Conservation (phyloP, 2,329 filamentous ascomycete genomes). For the Cercospora sesami region DNA sequence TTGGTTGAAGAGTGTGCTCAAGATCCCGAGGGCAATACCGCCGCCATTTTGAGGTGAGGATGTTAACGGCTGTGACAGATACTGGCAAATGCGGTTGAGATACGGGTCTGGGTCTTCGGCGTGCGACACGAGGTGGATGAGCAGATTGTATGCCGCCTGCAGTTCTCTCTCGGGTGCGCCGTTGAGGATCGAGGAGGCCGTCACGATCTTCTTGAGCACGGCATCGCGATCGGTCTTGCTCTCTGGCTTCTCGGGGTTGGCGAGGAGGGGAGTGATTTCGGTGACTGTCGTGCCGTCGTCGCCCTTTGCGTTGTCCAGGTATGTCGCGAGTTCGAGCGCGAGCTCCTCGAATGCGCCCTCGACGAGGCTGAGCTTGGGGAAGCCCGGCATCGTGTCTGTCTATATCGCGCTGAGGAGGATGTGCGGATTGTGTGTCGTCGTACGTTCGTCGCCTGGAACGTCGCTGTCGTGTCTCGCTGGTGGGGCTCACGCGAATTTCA, state of each 20-base stretch:
- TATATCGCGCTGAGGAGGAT: background rate
- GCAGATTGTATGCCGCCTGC: conserved; percentile 91
- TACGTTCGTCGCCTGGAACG: background rate
- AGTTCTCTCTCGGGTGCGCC: conserved; percentile 93
- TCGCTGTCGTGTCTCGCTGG: conserved; percentile 5
- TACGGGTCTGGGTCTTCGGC: conserved; percentile 81
- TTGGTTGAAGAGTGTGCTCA: conserved; percentile 97
- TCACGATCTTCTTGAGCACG: conserved; percentile 83
- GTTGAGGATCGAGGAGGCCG: conserved; percentile 74
- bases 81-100: conserved; percentile 83
- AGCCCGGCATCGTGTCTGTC: conserved; percentile 55
- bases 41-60: conserved; percentile 83
- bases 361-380: conserved; percentile 66
- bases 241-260: conserved; percentile 54
- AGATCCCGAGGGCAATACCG: conserved; percentile 81
- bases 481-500: conserved; percentile 10
- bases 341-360: conserved; percentile 94
- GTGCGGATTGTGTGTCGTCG: background rate
- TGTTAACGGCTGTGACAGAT: conserved; percentile 82
- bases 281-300: conserved; percentile 59
- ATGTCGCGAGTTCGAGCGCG: conserved; percentile 89
- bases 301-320: conserved; percentile 76
- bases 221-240: conserved; percentile 70
- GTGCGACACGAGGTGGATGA: conserved; percentile 88
- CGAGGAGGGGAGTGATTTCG: conserved; percentile 69